phyloP scores from a whole-genome alignment of 1,284 basidiomycete species.

The Leccinum variabile region DNA sequence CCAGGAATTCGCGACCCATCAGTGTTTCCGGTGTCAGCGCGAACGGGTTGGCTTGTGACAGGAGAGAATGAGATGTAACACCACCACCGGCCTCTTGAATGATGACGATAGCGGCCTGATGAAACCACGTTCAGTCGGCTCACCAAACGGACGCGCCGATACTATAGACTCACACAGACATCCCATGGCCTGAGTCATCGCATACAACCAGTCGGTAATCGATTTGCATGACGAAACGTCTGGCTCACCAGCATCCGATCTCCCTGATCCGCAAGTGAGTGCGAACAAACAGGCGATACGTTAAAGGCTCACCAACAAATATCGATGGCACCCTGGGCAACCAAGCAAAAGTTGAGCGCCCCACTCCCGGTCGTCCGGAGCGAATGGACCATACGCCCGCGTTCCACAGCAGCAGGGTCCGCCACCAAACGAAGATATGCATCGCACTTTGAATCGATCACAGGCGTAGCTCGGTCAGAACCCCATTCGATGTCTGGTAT shows the following conservation, averaged over 20 bases:
- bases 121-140: not conserved
- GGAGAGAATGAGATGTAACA: slow-evolving; percentile 61
- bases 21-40: slow-evolving; percentile 69
- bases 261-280: slow-evolving; percentile 55
- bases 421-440: slow-evolving; percentile 80
- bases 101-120: slow-evolving; percentile 78
- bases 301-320: slow-evolving; percentile 66
- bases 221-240: not conserved
- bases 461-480: slow-evolving; percentile 66
- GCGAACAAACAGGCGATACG: not conserved
- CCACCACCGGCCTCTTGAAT: slow-evolving; percentile 86
- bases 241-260: slow-evolving; percentile 75
- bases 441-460: slow-evolving; percentile 66
- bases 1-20: slow-evolving; percentile 83
- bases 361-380: slow-evolving; percentile 83
- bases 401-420: slow-evolving; percentile 54
- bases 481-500: slow-evolving; percentile 86
- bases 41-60: slow-evolving; percentile 36
- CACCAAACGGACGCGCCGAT: not conserved
- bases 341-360: slow-evolving; percentile 79
- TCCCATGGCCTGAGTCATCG: slow-evolving; percentile 65
- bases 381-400: slow-evolving; percentile 87
- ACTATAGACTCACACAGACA: slow-evolving; percentile 62
- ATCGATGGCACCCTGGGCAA: slow-evolving; percentile 83
- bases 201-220: not conserved